Percentiles rank a stretch among this genome's conserved stretches.
Conservation (phyloP, 2,329 filamentous ascomycete species). For the Fusarium secorum region DNA sequence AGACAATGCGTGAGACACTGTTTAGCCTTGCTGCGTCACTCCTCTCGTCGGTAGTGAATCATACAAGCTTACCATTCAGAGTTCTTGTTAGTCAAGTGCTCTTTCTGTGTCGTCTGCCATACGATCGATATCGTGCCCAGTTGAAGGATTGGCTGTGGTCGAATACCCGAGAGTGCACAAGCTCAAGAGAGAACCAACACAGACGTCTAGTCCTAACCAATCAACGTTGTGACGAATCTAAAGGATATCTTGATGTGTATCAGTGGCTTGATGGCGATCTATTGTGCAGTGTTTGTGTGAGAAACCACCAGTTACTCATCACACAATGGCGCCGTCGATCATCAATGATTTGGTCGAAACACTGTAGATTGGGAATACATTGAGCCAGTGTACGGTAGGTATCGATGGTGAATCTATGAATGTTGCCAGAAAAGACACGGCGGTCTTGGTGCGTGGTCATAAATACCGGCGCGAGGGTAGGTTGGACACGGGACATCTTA, state of each 20-base stretch:
- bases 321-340: constrained; percentile 13
- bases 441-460: neutral
- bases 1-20: neutral
- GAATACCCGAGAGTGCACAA: constrained; percentile 13
- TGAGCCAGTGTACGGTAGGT: neutral
- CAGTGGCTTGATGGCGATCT: constrained; percentile 14
- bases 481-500: neutral
- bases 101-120: neutral
- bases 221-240: neutral
- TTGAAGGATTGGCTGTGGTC: neutral
- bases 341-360: constrained; percentile 3
- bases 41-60: neutral
- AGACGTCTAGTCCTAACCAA: neutral
- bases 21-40: constrained; percentile 8
- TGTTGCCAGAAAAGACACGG: neutral
- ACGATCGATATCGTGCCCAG: neutral
- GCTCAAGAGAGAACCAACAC: neutral
- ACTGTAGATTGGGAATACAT: neutral
- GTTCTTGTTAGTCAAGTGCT: neutral
- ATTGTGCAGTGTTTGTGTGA: constrained; percentile 4
- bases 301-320: constrained; percentile 5
- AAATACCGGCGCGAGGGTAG: constrained; percentile 5
- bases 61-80: neutral
- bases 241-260: neutral
- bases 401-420: neutral